phyloP scores from a whole-genome alignment of 345 rosid species.

The Punica granatum region DNA sequence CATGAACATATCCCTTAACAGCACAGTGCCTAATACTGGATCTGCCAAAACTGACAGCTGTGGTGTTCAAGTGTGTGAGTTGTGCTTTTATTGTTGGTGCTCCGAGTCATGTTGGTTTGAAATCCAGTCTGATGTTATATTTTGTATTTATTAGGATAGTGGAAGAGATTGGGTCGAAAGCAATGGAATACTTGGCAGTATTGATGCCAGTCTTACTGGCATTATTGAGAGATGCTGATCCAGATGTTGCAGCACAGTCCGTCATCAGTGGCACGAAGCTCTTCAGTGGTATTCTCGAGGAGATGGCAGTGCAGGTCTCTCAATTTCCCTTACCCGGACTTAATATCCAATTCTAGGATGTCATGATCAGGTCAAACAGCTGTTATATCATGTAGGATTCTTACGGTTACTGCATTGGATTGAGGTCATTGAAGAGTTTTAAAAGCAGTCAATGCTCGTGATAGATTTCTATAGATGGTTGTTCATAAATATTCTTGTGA shows the following conservation, averaged over 20 bases:
- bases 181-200: constrained; percentile 46
- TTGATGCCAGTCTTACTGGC: constrained; percentile 53
- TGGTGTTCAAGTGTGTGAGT: too few relatives aligned
- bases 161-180: constrained; percentile 66
- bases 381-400: background rate
- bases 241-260: constrained; percentile 51
- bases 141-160: constrained; percentile 54
- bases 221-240: constrained; percentile 53
- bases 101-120: background rate
- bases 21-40: too few relatives aligned
- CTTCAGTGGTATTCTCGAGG: constrained; percentile 57
- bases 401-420: background rate
- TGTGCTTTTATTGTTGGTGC: background rate
- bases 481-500: too few relatives aligned
- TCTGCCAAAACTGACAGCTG: too few relatives aligned
- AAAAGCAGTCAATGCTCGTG: background rate
- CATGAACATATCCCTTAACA: too few relatives aligned
- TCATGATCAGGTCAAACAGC: background rate
- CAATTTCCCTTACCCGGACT: background rate
- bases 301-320: constrained; percentile 76
- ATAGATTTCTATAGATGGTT: background rate
- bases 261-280: constrained; percentile 56
- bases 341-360: background rate
- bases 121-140: background rate
- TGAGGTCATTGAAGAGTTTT: background rate